Conservation (phyloP, 2,329 filamentous ascomycete genomes). For the Arthroderma uncinatum region DNA sequence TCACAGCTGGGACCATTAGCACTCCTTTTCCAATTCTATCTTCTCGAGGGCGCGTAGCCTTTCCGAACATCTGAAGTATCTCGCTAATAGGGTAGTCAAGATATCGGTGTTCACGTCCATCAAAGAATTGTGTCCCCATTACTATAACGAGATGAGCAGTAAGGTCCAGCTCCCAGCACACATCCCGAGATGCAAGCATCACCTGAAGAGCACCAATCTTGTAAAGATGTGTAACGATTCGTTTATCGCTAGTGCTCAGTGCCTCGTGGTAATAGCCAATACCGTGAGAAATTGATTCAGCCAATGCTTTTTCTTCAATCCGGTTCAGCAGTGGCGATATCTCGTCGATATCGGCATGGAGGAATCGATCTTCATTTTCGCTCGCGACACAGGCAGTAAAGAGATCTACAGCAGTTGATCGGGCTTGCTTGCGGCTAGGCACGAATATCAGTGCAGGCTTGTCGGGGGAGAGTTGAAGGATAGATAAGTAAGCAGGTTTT, state of each 20-base stretch:
- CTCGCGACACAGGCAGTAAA: constrained; percentile 78
- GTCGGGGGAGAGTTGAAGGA: constrained; percentile 75
- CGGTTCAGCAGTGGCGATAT: constrained; percentile 70
- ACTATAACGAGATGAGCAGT: constrained; percentile 85
- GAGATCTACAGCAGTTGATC: constrained; percentile 74
- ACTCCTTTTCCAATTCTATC: constrained; percentile 80
- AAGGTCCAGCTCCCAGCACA: constrained; percentile 88
- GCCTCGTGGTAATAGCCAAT: constrained; percentile 97
- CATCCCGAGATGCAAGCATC: constrained; percentile 69
- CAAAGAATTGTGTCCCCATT: constrained; percentile 97
- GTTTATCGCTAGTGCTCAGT: constrained; percentile 75
- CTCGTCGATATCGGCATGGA: constrained; percentile 73
- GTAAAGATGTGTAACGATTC: constrained; percentile 87
- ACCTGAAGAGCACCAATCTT: constrained; percentile 82
- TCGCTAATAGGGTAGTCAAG: constrained; percentile 92
- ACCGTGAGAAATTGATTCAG: constrained; percentile 82
- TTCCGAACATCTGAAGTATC: constrained; percentile 95
- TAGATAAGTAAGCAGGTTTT: constrained; percentile 79
- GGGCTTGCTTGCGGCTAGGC: constrained; percentile 83
- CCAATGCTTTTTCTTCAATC: constrained; percentile 74
- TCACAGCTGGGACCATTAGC: constrained; percentile 90
- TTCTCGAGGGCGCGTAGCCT: constrained; percentile 65
- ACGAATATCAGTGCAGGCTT: constrained; percentile 90
- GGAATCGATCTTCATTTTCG: constrained; percentile 85
- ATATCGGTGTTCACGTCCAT: constrained; percentile 92